Percentiles rank a stretch among this genome's conserved stretches.
Evolutionary conservation across 768 basidiomycete species (phyloP).

Genomic region (Trametes coccinea): DNA sequence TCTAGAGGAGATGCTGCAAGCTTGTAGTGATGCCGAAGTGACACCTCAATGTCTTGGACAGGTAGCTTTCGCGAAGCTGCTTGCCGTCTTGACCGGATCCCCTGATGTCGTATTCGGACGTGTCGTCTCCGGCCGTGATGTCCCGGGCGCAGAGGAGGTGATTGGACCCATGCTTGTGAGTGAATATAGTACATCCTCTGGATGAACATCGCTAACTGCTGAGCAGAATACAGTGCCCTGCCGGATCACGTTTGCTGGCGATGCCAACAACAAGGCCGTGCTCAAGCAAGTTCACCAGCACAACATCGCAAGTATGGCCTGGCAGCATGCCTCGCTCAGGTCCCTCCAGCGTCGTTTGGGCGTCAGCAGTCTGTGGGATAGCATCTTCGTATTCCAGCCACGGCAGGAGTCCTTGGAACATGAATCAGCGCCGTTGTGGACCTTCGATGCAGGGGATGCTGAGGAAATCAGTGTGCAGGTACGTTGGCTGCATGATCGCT

Average conservation of each 20-base stretch:
- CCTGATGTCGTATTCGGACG: slow-evolving; percentile 48
- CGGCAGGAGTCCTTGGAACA: slow-evolving; percentile 9
- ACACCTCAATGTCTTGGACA: slow-evolving; percentile 41
- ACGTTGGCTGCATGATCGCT: slow-evolving; percentile 8
- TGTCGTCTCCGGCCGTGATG: slow-evolving; percentile 45
- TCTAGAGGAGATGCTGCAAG: slow-evolving; percentile 5
- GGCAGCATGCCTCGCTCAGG: slow-evolving; percentile 50
- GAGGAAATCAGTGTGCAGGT: slow-evolving; percentile 34
- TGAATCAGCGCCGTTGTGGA: slow-evolving; percentile 24
- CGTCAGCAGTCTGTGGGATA: slow-evolving; percentile 39
- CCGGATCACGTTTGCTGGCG: slow-evolving; percentile 36
- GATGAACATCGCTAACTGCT: not conserved
- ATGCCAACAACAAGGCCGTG: slow-evolving; percentile 35
- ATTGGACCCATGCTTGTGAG: slow-evolving; percentile 50
- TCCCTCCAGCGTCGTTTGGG: slow-evolving; percentile 39
- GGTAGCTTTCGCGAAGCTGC: slow-evolving; percentile 33
- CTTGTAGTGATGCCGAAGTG: slow-evolving; percentile 25
- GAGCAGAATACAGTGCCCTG: slow-evolving; percentile 48
- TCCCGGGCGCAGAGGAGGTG: slow-evolving; percentile 43
- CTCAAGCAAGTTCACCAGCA: slow-evolving; percentile 39
- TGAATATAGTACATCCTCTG: not conserved
- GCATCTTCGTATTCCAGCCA: slow-evolving; percentile 48
- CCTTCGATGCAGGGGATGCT: slow-evolving; percentile 21
- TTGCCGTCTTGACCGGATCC: slow-evolving; percentile 26
- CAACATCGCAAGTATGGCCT: slow-evolving; percentile 41